These are phyloP conservation scores for Gossypium armourianum DNA, from an alignment of 441 rosid species.

Conservation along the genomic window DNA sequence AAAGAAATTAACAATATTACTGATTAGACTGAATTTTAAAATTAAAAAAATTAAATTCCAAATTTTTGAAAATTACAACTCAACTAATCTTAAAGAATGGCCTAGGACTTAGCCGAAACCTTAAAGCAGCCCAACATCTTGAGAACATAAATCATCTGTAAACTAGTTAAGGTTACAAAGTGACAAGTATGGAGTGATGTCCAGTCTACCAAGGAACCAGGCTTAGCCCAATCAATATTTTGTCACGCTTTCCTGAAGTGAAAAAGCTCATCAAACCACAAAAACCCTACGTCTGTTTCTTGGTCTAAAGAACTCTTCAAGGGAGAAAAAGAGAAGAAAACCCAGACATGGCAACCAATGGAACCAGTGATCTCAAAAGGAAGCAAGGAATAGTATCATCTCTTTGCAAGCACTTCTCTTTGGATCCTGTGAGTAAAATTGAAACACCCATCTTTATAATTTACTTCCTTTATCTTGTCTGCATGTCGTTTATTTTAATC, in stretches of 20 bases:
- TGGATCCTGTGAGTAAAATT: constrained; percentile 40
- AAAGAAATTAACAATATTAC: no score
- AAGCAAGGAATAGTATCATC: constrained; percentile 39
- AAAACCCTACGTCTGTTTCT: neutral
- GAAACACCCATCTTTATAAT: neutral
- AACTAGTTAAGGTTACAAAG: neutral
- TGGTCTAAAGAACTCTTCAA: neutral
- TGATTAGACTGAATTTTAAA: no score
- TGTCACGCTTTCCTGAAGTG: neutral
- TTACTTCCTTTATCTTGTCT: neutral
- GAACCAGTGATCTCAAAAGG: constrained; percentile 22
- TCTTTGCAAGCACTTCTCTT: constrained; percentile 47
- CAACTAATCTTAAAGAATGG: no score
- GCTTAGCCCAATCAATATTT: neutral
- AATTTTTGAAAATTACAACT: no score
- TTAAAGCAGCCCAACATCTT: no score
- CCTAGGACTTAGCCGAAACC: no score
- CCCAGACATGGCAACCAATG: constrained; percentile 12
- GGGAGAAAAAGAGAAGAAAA: neutral
- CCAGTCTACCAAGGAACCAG: neutral
- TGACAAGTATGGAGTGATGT: neutral
- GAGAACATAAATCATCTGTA: neutral
- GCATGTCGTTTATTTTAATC: neutral
- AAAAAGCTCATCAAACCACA: neutral
- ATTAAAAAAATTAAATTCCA: no score